Evolutionary conservation across 2,329 filamentous ascomycete species (phyloP), one percentile per base, ranked within the genome.

Genomic region (Aspergillus hiratsukae): DNA sequence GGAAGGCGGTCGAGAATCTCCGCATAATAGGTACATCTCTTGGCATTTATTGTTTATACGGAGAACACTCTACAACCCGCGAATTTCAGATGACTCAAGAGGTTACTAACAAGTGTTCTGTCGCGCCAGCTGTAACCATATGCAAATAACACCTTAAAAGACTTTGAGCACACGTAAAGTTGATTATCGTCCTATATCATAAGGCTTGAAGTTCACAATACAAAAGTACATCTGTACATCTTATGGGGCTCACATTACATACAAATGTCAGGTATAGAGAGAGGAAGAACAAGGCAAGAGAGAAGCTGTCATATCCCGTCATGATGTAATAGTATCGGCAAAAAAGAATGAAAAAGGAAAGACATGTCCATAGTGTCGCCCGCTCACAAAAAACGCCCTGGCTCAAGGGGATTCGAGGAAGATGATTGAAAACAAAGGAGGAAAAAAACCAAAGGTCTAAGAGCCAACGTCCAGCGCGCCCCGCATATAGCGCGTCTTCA

Each of bases 401-500:
- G 62, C 60, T 68, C 49, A 61, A 66, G 65, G 65, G 52, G 58
- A 57, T 53, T 51, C 62, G 59, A 51, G 54, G 51, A 43, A 52
- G 57, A 51, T 52, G 43, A 25, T 46, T 17, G 21, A 11, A 46
- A 46, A 46, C 4, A 49, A 55, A 59, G 60, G 37, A 37, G 56
- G 59, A 58, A n/a, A 53, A 49, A 58, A 14, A 14, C 31, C 46
- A 46, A 48, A 48, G 43, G 49, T 57, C 57, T 68, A 74, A 58
- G 63, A 63, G 51, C 64, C 68, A 54, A 67, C 52, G 61, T 67
- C 68, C 64, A 73, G 59, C 57, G 68, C 68, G 60, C 64, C 68
- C 64, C 68, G 69, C 64, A 69, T 64, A 60, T 65, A 67, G 55
- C 68, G 71, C 58, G 68, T 57, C 59, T 69, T 76, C 35, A 76